These are phyloP conservation scores for Trametes elegans DNA, from an alignment of 768 basidiomycete genomes.

Conservation along the genomic window DNA sequence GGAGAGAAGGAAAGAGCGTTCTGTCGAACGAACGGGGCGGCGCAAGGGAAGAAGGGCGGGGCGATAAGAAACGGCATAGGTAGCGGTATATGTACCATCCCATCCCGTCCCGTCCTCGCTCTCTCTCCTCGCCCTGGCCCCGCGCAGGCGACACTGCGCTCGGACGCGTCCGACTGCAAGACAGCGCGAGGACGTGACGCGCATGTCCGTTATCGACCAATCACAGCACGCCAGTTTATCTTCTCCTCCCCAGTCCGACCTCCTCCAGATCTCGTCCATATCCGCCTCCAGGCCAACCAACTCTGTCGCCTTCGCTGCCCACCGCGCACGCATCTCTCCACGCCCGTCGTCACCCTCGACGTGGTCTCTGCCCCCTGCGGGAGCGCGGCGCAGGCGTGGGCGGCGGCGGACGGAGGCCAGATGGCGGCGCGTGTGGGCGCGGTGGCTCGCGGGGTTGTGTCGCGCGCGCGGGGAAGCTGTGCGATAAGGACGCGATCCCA, in stretches of 20 bases:
- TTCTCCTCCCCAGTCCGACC: not conserved
- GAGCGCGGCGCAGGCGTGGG: not conserved
- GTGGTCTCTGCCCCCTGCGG: too few species aligned
- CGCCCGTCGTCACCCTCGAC: not conserved
- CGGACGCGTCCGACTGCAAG: not conserved
- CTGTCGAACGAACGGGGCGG: conserved; percentile 7
- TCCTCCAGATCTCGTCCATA: not conserved
- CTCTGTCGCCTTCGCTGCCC: not conserved
- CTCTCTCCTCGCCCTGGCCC: too few species aligned
- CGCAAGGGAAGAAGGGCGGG: not conserved
- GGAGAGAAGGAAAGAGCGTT: conserved; percentile 4
- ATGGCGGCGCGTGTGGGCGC: not conserved
- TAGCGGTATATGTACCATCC: conserved; percentile 1
- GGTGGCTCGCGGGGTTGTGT: not conserved
- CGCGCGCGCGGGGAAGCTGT: conserved; percentile 7
- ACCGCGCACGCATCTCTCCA: not conserved
- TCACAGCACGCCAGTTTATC: conserved; percentile 13
- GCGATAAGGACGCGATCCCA: conserved; percentile 9
- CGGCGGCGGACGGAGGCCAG: not conserved
- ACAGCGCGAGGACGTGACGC: not conserved
- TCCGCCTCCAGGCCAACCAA: not conserved
- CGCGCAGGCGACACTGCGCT: not conserved
- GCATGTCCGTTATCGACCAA: conserved; percentile 14
- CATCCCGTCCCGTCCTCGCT: too few species aligned
- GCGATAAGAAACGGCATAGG: not conserved